These are phyloP conservation scores for Barnettozyma botsteinii DNA, from an alignment of 805 yeast species.

Conservation along the genomic window DNA sequence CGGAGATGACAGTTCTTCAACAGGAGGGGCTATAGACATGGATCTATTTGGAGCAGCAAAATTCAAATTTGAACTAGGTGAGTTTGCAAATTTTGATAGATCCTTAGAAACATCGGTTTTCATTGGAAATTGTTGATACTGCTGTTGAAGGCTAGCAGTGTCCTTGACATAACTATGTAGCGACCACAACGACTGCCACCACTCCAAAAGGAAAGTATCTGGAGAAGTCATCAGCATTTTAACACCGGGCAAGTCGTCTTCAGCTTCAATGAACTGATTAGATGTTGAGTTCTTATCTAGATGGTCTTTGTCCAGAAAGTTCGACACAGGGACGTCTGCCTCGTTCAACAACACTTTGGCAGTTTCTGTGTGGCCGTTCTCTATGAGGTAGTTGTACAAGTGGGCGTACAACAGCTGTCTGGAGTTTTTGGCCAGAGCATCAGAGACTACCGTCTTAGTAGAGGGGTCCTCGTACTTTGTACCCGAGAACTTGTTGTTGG, in stretches of 20 bases:
- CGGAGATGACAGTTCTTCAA: conserved; percentile 3
- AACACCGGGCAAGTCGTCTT: conserved; percentile 27
- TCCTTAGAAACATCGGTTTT: not conserved
- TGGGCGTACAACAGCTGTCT: conserved; percentile 47
- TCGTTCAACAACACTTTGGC: conserved; percentile 44
- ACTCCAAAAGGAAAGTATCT: conserved; percentile 46
- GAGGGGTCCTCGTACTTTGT: conserved; percentile 7
- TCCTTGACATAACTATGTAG: conserved; percentile 40
- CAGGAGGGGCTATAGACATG: not conserved
- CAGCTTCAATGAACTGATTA: conserved; percentile 10
- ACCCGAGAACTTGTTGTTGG: not conserved
- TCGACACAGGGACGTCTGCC: conserved; percentile 36
- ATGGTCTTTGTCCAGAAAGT: conserved; percentile 10
- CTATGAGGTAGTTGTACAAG: conserved; percentile 43
- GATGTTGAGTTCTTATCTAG: conserved; percentile 6
- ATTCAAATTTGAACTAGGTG: not conserved
- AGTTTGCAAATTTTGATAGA: not conserved
- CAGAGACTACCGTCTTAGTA: conserved; percentile 31
- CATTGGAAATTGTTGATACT: conserved; percentile 10
- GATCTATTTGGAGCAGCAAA: not conserved
- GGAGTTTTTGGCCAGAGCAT: conserved; percentile 42
- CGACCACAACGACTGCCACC: conserved; percentile 52
- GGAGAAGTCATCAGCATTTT: conserved; percentile 38
- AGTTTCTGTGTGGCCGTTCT: conserved; percentile 43
- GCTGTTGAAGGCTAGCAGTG: conserved; percentile 25